Percentiles rank a stretch among this genome's conserved stretches.
Conservation (phyloP, 2,329 filamentous ascomycete species). For the Graphiopsis chlorocephala region DNA sequence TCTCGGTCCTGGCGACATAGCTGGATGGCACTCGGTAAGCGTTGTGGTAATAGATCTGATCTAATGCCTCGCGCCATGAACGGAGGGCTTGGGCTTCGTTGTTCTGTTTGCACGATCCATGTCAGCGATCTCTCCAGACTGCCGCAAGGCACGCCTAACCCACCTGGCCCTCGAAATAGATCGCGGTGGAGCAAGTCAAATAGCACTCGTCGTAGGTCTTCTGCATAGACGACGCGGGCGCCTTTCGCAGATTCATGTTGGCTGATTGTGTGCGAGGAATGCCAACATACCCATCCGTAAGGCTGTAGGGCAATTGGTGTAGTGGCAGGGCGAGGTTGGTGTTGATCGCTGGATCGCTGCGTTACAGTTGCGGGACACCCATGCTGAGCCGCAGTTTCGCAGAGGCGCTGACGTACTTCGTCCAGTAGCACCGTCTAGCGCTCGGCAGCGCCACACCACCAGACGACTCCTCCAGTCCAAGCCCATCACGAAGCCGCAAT, state of each 20-base stretch:
- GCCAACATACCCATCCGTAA: neutral
- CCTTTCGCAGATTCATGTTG: slow-evolving; percentile 42
- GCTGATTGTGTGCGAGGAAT: neutral
- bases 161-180: slow-evolving; percentile 94
- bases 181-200: slow-evolving; percentile 87
- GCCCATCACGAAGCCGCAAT: neutral
- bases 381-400: slow-evolving; percentile 12
- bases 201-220: slow-evolving; percentile 98
- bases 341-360: slow-evolving; percentile 4
- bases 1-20: slow-evolving; percentile 72
- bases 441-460: slow-evolving; percentile 3
- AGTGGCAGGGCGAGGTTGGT: neutral
- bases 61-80: slow-evolving; percentile 84
- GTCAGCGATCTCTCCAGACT: slow-evolving; percentile 7
- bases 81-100: slow-evolving; percentile 87
- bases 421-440: neutral
- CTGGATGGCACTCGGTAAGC: slow-evolving; percentile 68
- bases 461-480: slow-evolving; percentile 2
- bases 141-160: slow-evolving; percentile 22
- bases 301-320: neutral
- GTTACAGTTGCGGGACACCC: slow-evolving; percentile 12
- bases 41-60: slow-evolving; percentile 84
- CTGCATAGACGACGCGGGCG: slow-evolving; percentile 72
- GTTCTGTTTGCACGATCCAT: slow-evolving; percentile 59
- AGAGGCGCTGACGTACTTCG: slow-evolving; percentile 3